Base-by-base conservation (phyloP, 176 grass and related monocot genomes). In the Pontederia crassipes region DNA sequence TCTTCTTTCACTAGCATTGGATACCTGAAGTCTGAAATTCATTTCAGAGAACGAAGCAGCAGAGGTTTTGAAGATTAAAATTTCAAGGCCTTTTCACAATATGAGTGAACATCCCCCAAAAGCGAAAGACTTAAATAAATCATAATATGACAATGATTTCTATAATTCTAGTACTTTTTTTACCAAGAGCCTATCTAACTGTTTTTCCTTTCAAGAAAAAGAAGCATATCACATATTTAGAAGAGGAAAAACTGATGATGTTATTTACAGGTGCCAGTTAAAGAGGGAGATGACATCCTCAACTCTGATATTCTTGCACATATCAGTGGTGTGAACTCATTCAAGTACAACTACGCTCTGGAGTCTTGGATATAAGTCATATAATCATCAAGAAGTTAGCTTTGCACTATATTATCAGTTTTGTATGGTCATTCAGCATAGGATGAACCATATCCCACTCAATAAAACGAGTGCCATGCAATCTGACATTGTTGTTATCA, bases 251-350 rank as follows among this genome's bases (percentile, higher is more conserved):
- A 3, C 51, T 64, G 49, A 16, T 73, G 8, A 63, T 11, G 28
- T 17, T 47, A 11, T 78, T 76, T 77, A 28, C 76, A 97, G 87
- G 74, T 35, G 20, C 48, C 8, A 27, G 79, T 82, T 67, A 85
- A 97, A 66, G 92, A 74, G 85, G 67, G 66, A 71, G 86, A 85
- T 71, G 83, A 85, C 53, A 72, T 82, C 54, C 61, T 90, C 49
- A 83, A 80, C 55, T 80, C 77, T 7, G 68, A 86, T 59, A 83
- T 86, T 63, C 52, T 86, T 55, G 77, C 77, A 60, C 86, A 86
- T 63, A 77, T 95, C 28, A 89, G 70, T 64, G 74, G 61, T 8
- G 63, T 86, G 49, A 86, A 86, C 64, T 70, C 77, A 40, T 84
- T 81, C 55, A 75, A 78, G 60, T 82, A 84, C 67, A 89, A 85